Percentiles rank a stretch among this genome's conserved stretches.
Conservation (phyloP, 768 basidiomycete genomes). For the Lentinula sp. region DNA sequence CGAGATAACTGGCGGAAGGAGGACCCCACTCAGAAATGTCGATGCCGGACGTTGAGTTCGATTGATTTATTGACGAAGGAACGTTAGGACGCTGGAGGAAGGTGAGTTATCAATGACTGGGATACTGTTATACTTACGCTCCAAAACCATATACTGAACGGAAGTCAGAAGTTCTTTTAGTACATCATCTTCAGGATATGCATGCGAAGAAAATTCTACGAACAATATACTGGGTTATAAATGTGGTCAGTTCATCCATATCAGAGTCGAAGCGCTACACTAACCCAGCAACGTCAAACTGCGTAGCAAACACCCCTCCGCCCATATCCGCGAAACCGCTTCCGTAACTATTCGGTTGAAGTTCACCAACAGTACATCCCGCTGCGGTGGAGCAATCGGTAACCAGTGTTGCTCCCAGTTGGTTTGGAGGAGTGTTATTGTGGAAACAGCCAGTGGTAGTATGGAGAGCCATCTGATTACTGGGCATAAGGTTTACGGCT, state of each 20-base stretch:
- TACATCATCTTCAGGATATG: not conserved
- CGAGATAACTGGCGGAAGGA: conserved; percentile 34
- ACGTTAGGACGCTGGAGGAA: conserved; percentile 28
- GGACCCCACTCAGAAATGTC: conserved; percentile 36
- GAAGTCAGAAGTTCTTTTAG: not conserved
- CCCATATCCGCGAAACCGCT: conserved; percentile 59
- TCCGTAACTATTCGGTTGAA: conserved; percentile 57
- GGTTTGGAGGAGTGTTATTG: conserved; percentile 14
- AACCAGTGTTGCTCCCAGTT: conserved; percentile 46
- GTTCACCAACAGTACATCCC: conserved; percentile 65
- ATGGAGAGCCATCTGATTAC: conserved; percentile 79
- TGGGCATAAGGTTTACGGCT: conserved; percentile 65
- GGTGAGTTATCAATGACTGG: conserved; percentile 5
- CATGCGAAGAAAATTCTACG: conserved; percentile 4
- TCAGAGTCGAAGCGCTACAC: not conserved
- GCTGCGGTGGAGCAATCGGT: conserved; percentile 51
- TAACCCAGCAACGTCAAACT: conserved; percentile 49
- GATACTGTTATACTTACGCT: conserved; percentile 24
- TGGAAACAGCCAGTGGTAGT: conserved; percentile 43
- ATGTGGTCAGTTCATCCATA: not conserved
- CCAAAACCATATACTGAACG: conserved; percentile 40
- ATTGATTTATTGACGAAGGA: conserved; percentile 25
- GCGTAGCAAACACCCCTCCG: conserved; percentile 74
- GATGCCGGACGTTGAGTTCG: conserved; percentile 24
- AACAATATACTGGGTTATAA: conserved; percentile 17